phyloP scores from a whole-genome alignment of 345 rosid species.

The Eucalyptus decipiens region DNA sequence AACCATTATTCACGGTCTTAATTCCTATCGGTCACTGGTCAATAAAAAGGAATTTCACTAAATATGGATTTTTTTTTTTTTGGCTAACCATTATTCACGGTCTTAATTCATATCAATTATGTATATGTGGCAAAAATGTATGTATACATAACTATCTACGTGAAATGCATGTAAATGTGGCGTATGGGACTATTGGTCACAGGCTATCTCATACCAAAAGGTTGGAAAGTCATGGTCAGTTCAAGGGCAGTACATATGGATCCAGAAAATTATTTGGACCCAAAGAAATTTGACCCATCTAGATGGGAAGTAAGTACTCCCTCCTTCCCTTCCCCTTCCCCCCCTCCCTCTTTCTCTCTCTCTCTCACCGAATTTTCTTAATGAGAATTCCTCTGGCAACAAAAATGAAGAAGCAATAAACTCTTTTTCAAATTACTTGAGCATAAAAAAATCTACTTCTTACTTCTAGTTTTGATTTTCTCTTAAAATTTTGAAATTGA shows the following conservation, averaged over 20 bases:
- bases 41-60: not conserved
- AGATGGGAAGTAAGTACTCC: conserved; percentile 30
- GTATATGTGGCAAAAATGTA: not conserved
- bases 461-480: not conserved
- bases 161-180: not conserved
- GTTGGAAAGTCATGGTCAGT: conserved; percentile 47
- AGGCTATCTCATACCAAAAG: conserved; percentile 43
- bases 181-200: not conserved
- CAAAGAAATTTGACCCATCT: conserved; percentile 21
- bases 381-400: not conserved
- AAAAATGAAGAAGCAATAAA: not conserved
- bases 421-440: no score
- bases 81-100: not conserved
- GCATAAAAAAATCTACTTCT: not conserved
- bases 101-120: not conserved
- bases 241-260: conserved; percentile 31
- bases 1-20: no score
- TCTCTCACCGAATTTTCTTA: not conserved
- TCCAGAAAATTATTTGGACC: conserved; percentile 21
- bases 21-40: not conserved
- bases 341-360: not conserved
- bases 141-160: not conserved
- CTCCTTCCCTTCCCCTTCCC: rapidly evolving
- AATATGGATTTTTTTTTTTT: not conserved
- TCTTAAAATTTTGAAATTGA: not conserved